Evolutionary conservation across 2,329 filamentous ascomycete genomes (phyloP).

Genomic region (Fusarium nygamai): DNA sequence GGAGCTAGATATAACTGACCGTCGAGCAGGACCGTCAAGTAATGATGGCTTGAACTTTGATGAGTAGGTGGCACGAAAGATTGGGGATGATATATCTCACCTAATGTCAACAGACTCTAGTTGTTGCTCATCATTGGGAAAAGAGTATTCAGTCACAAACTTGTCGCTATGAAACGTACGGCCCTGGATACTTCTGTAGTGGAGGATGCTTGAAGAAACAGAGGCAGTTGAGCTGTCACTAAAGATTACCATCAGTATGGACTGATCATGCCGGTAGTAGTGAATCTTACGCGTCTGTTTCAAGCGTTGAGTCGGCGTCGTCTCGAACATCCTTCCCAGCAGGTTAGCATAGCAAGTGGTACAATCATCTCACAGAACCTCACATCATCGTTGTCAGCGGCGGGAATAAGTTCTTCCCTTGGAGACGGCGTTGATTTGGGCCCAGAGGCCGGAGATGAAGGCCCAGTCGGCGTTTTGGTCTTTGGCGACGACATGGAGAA

Average conservation of each 20-base stretch:
- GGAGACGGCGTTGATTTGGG: not conserved
- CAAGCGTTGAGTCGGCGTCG: not conserved
- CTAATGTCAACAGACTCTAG: constrained; percentile 17
- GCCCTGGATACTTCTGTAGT: constrained; percentile 19
- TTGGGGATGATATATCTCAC: not conserved
- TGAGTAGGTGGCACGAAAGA: fast-evolving
- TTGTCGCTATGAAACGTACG: constrained; percentile 27
- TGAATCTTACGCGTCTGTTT: not conserved
- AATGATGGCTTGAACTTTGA: not conserved
- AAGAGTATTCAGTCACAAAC: constrained; percentile 11
- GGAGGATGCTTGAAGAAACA: constrained; percentile 15
- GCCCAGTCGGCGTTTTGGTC: not conserved
- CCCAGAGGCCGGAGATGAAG: not conserved
- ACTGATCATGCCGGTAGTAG: fast-evolving
- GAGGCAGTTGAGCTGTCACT: constrained; percentile 22
- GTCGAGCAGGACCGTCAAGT: constrained; percentile 13
- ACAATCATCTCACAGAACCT: fast-evolving
- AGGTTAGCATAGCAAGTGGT: not conserved
- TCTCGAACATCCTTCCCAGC: not conserved
- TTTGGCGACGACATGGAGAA: not conserved
- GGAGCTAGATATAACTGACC: constrained; percentile 12
- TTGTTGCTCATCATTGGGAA: constrained; percentile 27
- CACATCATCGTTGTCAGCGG: not conserved
- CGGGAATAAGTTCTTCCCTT: not conserved
- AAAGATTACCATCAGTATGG: fast-evolving